Evolutionary conservation across 2,329 filamentous ascomycete species (phyloP).

Genomic region (Pyrenochaeta sp.): DNA sequence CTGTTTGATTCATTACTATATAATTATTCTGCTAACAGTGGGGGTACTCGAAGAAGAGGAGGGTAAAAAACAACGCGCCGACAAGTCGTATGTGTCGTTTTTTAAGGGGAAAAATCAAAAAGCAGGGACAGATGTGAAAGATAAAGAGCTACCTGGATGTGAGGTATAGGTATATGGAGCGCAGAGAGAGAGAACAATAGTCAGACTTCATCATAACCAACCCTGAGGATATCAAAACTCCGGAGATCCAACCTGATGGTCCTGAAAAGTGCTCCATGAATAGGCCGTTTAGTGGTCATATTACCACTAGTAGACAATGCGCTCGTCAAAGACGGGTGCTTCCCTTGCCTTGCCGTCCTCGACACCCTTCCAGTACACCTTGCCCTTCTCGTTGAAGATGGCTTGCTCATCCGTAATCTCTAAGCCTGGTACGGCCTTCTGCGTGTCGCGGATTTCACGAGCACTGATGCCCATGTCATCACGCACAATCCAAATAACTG

Average conservation of each 20-base stretch:
- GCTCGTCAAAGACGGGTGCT: conserved; percentile 54
- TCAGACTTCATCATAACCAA: no score
- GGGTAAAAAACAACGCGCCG: background rate
- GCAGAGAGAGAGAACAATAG: no score
- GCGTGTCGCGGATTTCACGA: conserved; percentile 53
- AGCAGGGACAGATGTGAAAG: no score
- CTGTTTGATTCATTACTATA: no score
- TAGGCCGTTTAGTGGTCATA: background rate
- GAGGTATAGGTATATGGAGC: no score
- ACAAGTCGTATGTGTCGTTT: no score
- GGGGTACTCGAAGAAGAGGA: background rate
- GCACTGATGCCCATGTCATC: conserved; percentile 55
- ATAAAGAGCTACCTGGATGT: no score
- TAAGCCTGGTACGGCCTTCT: conserved; percentile 48
- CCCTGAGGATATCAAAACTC: background rate
- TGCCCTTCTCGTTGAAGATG: conserved; percentile 55
- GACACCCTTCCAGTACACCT: conserved; percentile 51
- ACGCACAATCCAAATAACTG: conserved; percentile 56
- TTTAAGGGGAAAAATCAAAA: no score
- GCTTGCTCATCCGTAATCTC: conserved; percentile 57
- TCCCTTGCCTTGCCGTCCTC: conserved; percentile 52
- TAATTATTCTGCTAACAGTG: no score
- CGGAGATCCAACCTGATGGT: background rate
- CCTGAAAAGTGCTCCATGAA: no score
- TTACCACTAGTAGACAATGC: conserved; percentile 41